Conservation (phyloP, 78 protist genomes). For the Cyanophora paradoxa region DNA sequence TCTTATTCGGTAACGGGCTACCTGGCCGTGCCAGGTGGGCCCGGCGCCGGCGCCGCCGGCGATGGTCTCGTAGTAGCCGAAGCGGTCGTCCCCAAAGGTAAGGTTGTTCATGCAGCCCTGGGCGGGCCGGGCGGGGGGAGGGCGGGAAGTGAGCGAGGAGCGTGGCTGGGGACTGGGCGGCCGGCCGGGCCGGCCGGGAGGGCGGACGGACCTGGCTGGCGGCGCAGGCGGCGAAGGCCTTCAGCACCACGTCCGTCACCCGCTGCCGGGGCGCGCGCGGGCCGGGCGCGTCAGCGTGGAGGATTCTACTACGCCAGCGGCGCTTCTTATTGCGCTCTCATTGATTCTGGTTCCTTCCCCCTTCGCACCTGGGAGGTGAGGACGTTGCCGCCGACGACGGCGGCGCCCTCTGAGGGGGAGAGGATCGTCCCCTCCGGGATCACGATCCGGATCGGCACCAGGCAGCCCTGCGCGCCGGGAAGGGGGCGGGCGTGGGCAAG, state of each 20-base stretch:
- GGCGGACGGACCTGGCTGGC: too few species aligned
- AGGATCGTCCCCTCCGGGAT: constrained; percentile 62
- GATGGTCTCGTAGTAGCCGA: constrained; percentile 92
- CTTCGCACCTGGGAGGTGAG: too few species aligned
- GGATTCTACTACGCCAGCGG: too few species aligned
- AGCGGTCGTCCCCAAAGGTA: constrained; percentile 82
- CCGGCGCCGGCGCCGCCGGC: constrained; percentile 97
- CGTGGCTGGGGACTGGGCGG: too few species aligned
- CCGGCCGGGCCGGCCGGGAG: too few species aligned
- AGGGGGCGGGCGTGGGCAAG: too few species aligned
- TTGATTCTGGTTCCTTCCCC: too few species aligned
- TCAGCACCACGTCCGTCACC: constrained; percentile 76
- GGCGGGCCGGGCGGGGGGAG: neutral
- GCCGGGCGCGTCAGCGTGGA: too few species aligned
- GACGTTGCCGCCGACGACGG: constrained; percentile 95
- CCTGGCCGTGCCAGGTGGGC: constrained; percentile 60
- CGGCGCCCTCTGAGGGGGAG: constrained; percentile 61
- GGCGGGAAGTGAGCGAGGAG: too few species aligned
- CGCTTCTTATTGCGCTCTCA: too few species aligned
- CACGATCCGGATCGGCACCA: constrained; percentile 61
- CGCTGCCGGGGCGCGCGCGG: too few species aligned
- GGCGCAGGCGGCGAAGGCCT: constrained; percentile 71
- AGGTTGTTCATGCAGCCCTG: constrained; percentile 94
- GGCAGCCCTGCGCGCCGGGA: constrained; percentile 48
- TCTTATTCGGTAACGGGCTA: neutral